phyloP scores from a whole-genome alignment of 2,329 filamentous ascomycete genomes.

The Beauveria australis region DNA sequence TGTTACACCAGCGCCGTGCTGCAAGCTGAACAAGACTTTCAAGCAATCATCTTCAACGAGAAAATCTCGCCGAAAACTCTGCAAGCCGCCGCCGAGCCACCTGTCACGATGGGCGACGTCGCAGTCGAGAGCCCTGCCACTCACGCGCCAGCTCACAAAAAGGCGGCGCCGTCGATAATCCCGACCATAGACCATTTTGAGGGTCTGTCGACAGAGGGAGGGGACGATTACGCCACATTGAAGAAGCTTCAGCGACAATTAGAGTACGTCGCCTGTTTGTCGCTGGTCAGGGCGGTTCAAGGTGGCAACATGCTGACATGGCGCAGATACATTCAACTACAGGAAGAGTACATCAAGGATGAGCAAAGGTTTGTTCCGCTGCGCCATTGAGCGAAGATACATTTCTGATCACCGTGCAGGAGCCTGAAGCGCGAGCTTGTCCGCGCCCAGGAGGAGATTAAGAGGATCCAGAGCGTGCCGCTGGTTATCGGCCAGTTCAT shows the following conservation, averaged over 20 bases:
- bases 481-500: slow-evolving; percentile 99
- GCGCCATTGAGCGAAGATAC: not conserved
- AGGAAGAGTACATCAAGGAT: slow-evolving; percentile 99
- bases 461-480: slow-evolving; percentile 96
- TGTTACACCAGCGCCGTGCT: not conserved
- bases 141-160: slow-evolving; percentile 70
- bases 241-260: slow-evolving; percentile 96
- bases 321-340: slow-evolving; percentile 80
- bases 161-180: slow-evolving; percentile 69
- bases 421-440: slow-evolving; percentile 96
- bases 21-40: not conserved
- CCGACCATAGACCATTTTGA: slow-evolving; percentile 87
- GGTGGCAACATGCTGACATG: slow-evolving; percentile 17
- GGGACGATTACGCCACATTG: slow-evolving; percentile 88
- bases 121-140: slow-evolving; percentile 74
- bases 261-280: slow-evolving; percentile 52
- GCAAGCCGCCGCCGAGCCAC: not conserved
- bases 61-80: not conserved
- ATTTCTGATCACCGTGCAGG: slow-evolving; percentile 35
- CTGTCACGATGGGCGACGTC: slow-evolving; percentile 69
- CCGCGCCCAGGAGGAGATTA: slow-evolving; percentile 97
- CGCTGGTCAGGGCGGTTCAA: not conserved
- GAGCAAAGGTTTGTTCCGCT: slow-evolving; percentile 65
- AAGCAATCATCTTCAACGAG: too few relatives aligned
- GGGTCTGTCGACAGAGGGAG: slow-evolving; percentile 69